Base-by-base conservation (phyloP, 495 filamentous ascomycete species). In the Aspergillus wentii region DNA sequence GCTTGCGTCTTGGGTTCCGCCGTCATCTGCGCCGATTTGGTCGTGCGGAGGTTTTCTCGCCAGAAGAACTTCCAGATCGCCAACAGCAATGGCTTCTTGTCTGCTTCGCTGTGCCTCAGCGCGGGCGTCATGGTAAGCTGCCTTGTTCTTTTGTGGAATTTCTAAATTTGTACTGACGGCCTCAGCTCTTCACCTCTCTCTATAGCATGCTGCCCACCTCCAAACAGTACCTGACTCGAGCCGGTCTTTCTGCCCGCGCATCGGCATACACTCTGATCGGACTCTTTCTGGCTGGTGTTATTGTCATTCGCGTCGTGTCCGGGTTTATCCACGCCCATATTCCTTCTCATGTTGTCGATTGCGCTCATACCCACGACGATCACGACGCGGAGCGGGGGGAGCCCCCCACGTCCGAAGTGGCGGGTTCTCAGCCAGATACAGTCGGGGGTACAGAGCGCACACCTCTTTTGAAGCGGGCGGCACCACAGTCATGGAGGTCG, bases 131-230 rank as follows among this genome's bases (percentile, higher is more conserved):
- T 98, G 90, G 89, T 96, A 61, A 37, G 77, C 62, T 16, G 27
- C 30, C 15, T 27, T 16, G 16, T 34, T 11, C 32, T 40, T 35
- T 41, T 22, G 30, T 50, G 43, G 21, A 45, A 38, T 6, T 28
- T 15, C 2, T 16, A 11, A 45, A 38, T 6, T 28, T 15, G 4
- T 16, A 11, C 4, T 14, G 11, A 30, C 23, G 46, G 22, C 45
- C 54, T 25, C 53, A 96, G 90, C 71, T 96, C 13, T 98, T 95
- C 54, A 95, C 89, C 37, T 84, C 94, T 2, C 62, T 98, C 18
- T 94, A 92, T 53, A 90, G 85, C 59, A 96, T 98, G 83, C 78
- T 98, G 13, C 92, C 92, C 10, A 85, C 83, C 10, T 77, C 92
- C 4, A 83, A 80, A 48, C 68, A 72, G 15, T 94, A 91, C 57